Evolutionary conservation across 257 asterid species (phyloP), one percentile per base, ranked within the genome.

Genomic region (Ocimum tenuiflorum): DNA sequence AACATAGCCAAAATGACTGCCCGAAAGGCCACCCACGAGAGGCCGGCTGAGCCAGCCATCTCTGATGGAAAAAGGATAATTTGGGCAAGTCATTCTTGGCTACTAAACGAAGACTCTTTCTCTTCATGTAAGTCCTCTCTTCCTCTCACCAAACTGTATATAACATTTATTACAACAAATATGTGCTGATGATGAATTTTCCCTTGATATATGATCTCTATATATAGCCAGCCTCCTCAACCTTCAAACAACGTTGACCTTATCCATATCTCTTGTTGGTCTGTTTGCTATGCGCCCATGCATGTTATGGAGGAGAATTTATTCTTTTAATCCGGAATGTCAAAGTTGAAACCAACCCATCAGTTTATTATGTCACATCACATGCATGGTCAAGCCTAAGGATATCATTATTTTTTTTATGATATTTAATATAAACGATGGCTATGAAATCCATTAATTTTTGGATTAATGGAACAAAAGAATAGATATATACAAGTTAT

Each of bases 41-140:
- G 4, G 46, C 0, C 3, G 15, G 45, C 45, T 1, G 1, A 0
- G 43, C 43, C 0, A 12, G 5, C 9, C 0, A 41, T 41, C 53
- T 2, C 67, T 42, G 27, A 23, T 61, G 3, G 15, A 27, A 4
- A 3, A 41, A 52, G 35, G 8, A 23, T n/a, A 20, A 55, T 53
- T 47, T 22, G 35, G 75, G 75, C 75, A 75, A 63, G 79, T 27
- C 77, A 72, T 72, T 64, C 77, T 72, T 72, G 77, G 72, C 72
- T 72, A 31, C 10, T 65, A 56, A 56, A 55, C 69, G 6, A 67
- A 0, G 31, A 33, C 73, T 65, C 68, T 57, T 31, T 65, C 63
- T 59, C 50, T 10, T 24, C 77, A 57, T 58, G 73, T 65, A 55
- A 72, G 52, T 2, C 71, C 71, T 33, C 65, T 58, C 77, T 65